Evolutionary conservation across 257 asterid genomes (phyloP), one percentile per base, ranked within the genome.

Genomic region (Jaltomata sinuosa): DNA sequence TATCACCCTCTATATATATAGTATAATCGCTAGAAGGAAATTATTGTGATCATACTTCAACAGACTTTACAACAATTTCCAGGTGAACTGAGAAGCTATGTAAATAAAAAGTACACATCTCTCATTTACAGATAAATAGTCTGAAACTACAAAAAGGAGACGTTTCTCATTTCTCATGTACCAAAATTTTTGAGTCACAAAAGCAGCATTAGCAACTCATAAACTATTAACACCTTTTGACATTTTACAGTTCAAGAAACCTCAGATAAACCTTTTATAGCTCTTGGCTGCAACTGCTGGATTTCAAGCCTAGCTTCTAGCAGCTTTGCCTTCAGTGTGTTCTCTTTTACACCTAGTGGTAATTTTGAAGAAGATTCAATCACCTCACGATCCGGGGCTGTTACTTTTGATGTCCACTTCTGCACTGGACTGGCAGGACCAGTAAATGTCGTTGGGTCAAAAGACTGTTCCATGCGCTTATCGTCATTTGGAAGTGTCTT

Each of bases 301-400:
- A 88, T 86, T 82, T 89, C 94, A 6, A 90, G 65, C 88, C 99
- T 91, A 21, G 99, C 98, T 87, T 96, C 98, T 25, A 93, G 93
- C 88, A 96, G 89, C 93, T 90, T 93, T 15, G 94, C 98, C 92
- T 89, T 90, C 90, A 96, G 86, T 54, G 97, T 93, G 81, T 90
- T 90, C 2, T 92, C 92, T 83, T 87, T 92, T 22, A 86, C 31
- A 34, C 88, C 90, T 55, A 45, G 88, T 6, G 83, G 86, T 89
- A 87, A 34, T 84, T 87, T 87, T 8, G 88, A 85, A 85, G 91
- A 84, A 22, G 93, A 83, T 81, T 89, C 95, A 5, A 84, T 81
- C 36, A 79, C 83, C 54, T 87, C 87, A 29, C 83, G 90, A 74
- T 85, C 89, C 9, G 77, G 86, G 40, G 86, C 47, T 25, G 84